These are phyloP conservation scores for Aristolochia fimbriata DNA, from an alignment of 164 flowering plant genomes.

Conservation along the genomic window DNA sequence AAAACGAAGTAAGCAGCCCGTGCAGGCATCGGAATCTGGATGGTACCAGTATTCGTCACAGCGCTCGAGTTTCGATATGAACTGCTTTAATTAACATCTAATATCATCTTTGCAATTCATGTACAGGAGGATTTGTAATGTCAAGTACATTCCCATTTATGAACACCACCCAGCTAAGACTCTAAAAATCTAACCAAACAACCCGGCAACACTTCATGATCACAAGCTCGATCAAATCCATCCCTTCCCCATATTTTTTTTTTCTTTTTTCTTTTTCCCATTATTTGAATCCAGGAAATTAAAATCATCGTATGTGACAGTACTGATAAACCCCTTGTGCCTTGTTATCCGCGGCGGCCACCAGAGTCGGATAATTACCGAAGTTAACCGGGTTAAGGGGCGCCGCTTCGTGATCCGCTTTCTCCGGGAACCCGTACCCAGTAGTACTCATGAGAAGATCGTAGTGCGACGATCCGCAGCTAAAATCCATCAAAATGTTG, in stretches of 20 bases:
- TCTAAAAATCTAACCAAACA: background rate
- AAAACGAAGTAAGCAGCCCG: too few species aligned
- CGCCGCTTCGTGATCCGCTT: constrained; percentile 6
- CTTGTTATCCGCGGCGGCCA: constrained; percentile 5
- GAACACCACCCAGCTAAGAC: background rate
- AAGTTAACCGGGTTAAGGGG: constrained; percentile 9
- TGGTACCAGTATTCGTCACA: too few species aligned
- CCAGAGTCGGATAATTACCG: background rate
- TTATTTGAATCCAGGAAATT: background rate
- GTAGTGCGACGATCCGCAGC: constrained; percentile 7
- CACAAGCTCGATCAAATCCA: too few species aligned
- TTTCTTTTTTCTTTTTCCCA: background rate
- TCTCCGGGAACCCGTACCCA: constrained; percentile 12
- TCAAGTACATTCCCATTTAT: background rate
- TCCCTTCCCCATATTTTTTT: background rate
- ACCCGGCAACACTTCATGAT: background rate
- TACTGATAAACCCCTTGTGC: constrained; percentile 3
- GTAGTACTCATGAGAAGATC: constrained; percentile 12
- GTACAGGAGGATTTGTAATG: too few species aligned
- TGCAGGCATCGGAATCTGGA: too few species aligned
- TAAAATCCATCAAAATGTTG: constrained; percentile 13
- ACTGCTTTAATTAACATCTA: too few species aligned
- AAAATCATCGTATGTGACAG: background rate
- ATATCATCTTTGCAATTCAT: too few species aligned
- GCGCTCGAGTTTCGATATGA: too few species aligned